Conservation (phyloP, 352 stramenopile species). For the Globisporangium megalacanthum region DNA sequence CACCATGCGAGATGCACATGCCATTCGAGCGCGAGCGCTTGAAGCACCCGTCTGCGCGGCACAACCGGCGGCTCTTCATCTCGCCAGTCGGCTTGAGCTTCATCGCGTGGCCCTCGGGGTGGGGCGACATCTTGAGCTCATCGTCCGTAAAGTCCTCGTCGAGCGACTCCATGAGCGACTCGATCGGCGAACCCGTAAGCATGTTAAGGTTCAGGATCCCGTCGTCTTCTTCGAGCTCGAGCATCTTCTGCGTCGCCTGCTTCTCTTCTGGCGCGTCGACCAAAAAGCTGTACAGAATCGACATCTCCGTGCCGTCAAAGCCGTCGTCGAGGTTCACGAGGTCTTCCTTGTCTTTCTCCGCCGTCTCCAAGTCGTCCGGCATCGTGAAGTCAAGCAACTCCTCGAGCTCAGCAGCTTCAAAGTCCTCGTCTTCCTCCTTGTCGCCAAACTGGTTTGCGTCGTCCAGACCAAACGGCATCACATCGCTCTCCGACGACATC, state of each 20-base stretch:
- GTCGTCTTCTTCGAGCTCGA: slow-evolving; percentile 46
- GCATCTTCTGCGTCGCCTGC: slow-evolving; percentile 24
- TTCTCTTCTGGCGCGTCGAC: slow-evolving; percentile 72
- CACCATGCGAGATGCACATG: slow-evolving; percentile 82
- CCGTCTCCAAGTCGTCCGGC: slow-evolving; percentile 43
- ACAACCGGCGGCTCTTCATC: slow-evolving; percentile 64
- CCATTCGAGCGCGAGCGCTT: slow-evolving; percentile 85
- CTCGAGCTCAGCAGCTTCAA: slow-evolving; percentile 66
- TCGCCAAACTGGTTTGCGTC: slow-evolving; percentile 23
- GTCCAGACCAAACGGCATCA: slow-evolving; percentile 32
- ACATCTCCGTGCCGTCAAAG: slow-evolving; percentile 84
- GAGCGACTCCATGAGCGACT: slow-evolving; percentile 68
- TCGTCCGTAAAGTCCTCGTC: slow-evolving; percentile 67
- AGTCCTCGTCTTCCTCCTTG: slow-evolving; percentile 16
- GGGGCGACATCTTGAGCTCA: slow-evolving; percentile 57
- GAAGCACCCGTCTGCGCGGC: slow-evolving; percentile 70
- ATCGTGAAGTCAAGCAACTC: slow-evolving; percentile 76
- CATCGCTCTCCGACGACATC: slow-evolving; percentile 18
- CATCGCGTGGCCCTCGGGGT: slow-evolving; percentile 17
- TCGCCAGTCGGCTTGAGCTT: slow-evolving; percentile 25
- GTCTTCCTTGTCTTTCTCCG: slow-evolving; percentile 68
- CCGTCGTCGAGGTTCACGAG: slow-evolving; percentile 73
- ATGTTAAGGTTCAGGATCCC: slow-evolving; percentile 79
- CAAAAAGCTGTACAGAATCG: slow-evolving; percentile 83
- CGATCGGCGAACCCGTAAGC: slow-evolving; percentile 50